Evolutionary conservation across 1,284 basidiomycete species (phyloP), one percentile per base, ranked within the genome.

Genomic region (Cryptococcus jaspeensis): DNA sequence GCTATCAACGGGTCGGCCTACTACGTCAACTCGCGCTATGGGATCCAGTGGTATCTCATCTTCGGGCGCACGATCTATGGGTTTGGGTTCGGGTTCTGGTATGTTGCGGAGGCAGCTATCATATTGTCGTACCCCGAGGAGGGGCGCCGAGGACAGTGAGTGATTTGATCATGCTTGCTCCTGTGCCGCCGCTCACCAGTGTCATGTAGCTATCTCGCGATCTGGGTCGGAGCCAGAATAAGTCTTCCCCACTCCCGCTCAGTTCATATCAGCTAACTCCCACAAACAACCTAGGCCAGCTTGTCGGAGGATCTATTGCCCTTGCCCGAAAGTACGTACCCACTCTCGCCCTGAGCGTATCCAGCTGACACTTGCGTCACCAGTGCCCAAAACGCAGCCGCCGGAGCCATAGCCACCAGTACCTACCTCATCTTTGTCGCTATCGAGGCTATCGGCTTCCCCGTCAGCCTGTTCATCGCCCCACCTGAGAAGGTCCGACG

Each of bases 401-500:
- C 50, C 4, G 70, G 70, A 12, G 59, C 53, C 22, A 58, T 73
- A 13, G 58, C 63, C 3, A 54, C 60, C n/a, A 37, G 55, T 22
- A 72, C 70, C 15, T 73, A 69, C 53, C 50, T 70, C 16, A 65
- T 70, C 36, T 73, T 73, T 49, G 51, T 73, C 15, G 67, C 55
- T 3, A 64, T 72, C 41, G 67, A 71, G 50, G 60, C 58, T 36
- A 32, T 67, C 23, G 70, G 62, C 13, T 51, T 61, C 20, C 45
- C 60, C 13, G 37, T 64, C 38, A 51, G 52, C 11, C 58, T 60
- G 18, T 45, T 64, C 39, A 53, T 73, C 35, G 62, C 64, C 11
- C 58, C 59, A 28, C 62, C 69, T 18, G 38, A 66, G 12, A 65
- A 71, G 43, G 70, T 73, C 49, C 56, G 50, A 25, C 63, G 67